These are phyloP conservation scores for Dalbergia cochinchinensis DNA, from an alignment of 306 rosid species.

Conservation along the genomic window DNA sequence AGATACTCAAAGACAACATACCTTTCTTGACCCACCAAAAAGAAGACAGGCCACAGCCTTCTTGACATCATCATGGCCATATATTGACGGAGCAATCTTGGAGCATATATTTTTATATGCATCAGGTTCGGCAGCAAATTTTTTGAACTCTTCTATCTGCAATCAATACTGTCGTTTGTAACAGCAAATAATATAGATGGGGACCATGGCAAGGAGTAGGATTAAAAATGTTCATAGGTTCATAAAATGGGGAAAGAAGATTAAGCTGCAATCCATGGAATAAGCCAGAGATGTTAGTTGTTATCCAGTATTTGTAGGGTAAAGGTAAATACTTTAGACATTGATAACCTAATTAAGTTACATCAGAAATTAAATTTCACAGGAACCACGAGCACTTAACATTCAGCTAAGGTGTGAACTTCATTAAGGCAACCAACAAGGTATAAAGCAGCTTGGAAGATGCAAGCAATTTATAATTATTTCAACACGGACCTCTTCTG, in stretches of 20 bases:
- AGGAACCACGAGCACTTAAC: constrained; percentile 5
- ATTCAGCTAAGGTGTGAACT: constrained; percentile 13
- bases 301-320: constrained; percentile 5
- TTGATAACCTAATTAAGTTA: constrained; percentile 4
- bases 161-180: constrained; percentile 23
- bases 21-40: constrained; percentile 98
- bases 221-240: constrained; percentile 11
- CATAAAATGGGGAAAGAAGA: constrained; percentile 2
- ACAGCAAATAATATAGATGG: constrained; percentile 9
- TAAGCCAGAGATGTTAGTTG: constrained; percentile 28
- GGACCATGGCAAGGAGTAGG: background rate
- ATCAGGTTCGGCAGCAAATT: constrained; percentile 85
- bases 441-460: constrained; percentile 28
- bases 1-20: constrained; percentile 33
- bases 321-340: constrained; percentile 6
- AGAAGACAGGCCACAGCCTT: constrained; percentile 96
- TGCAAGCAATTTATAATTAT: constrained; percentile 19
- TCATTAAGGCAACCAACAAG: constrained; percentile 31
- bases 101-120: constrained; percentile 85
- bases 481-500: constrained; percentile 72
- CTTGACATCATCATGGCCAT: constrained; percentile 93
- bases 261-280: background rate
- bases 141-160: constrained; percentile 95
- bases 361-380: constrained; percentile 7
- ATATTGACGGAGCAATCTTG: constrained; percentile 94